phyloP scores from a whole-genome alignment of 208 protist species.

The Acanthamoeba lenticulata region DNA sequence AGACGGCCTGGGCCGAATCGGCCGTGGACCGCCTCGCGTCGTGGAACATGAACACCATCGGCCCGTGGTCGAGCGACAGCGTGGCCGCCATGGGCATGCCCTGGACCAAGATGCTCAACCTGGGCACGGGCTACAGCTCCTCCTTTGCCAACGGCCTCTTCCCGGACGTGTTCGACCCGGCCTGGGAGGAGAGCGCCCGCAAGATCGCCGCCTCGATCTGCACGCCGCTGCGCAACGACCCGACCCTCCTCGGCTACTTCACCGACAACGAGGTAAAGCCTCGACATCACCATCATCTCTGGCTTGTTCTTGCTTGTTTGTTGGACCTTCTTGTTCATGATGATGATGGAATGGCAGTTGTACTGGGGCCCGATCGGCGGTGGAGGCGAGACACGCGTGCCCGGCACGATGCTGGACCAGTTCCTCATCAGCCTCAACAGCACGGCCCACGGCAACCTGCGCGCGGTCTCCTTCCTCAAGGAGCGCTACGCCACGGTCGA shows the following conservation, averaged over 20 bases:
- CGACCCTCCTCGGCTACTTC: background rate
- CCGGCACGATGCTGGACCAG: background rate
- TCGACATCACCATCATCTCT: background rate
- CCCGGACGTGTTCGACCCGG: background rate
- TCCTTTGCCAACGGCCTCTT: background rate
- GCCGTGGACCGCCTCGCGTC: background rate
- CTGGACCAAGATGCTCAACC: background rate
- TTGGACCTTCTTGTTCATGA: background rate
- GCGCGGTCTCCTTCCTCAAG: background rate
- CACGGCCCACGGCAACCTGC: background rate
- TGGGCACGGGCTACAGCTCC: background rate
- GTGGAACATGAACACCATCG: background rate
- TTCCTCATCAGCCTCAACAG: slow-evolving; percentile 17
- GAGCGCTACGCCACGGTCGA: background rate
- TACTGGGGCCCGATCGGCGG: background rate
- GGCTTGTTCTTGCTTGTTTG: background rate
- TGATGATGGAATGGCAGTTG: background rate
- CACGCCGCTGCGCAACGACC: background rate
- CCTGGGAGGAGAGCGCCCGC: background rate
- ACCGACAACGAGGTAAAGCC: background rate
- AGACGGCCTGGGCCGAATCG: background rate
- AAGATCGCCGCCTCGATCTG: background rate
- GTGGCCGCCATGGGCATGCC: background rate
- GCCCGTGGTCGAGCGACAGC: background rate
- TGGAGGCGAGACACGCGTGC: background rate